These are phyloP conservation scores for Hanseniaspora thailandica DNA, from an alignment of 805 yeast genomes.

Conservation along the genomic window DNA sequence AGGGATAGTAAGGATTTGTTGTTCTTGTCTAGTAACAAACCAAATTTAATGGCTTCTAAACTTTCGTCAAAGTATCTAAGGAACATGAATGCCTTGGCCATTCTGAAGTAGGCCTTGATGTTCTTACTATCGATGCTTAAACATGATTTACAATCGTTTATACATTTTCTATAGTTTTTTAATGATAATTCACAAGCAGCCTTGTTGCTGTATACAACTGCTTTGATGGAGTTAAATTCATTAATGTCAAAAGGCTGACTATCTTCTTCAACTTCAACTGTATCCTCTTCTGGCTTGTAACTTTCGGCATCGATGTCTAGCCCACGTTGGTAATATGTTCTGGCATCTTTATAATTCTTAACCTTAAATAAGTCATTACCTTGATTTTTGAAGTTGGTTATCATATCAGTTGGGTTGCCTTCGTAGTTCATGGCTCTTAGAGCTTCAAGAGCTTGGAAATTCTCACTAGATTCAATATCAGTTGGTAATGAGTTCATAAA, in stretches of 20 bases:
- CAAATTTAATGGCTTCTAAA: slow-evolving; percentile 51
- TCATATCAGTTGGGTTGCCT: slow-evolving; percentile 89
- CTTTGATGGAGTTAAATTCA: slow-evolving; percentile 3
- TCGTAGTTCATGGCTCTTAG: slow-evolving; percentile 84
- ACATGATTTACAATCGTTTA: slow-evolving; percentile 72
- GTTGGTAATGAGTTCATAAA: slow-evolving; percentile 84
- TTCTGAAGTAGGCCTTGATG: slow-evolving; percentile 73
- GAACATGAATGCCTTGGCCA: slow-evolving; percentile 66
- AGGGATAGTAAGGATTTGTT: slow-evolving; percentile 46
- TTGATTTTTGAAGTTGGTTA: slow-evolving; percentile 77
- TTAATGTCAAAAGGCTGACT: slow-evolving; percentile 39
- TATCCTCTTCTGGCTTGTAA: slow-evolving; percentile 30
- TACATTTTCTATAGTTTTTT: slow-evolving; percentile 71
- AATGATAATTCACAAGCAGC: slow-evolving; percentile 87
- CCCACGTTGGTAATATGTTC: slow-evolving; percentile 69
- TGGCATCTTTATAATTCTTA: slow-evolving; percentile 64
- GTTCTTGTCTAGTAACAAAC: slow-evolving; percentile 46
- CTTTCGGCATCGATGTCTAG: slow-evolving; percentile 40
- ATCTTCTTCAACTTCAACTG: slow-evolving; percentile 29
- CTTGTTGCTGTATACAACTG: slow-evolving; percentile 52
- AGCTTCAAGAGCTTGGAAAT: slow-evolving; percentile 70
- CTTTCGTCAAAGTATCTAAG: slow-evolving; percentile 66
- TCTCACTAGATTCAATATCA: slow-evolving; percentile 60
- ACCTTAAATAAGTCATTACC: slow-evolving; percentile 78
- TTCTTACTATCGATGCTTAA: slow-evolving; percentile 54